Base-by-base conservation (phyloP, 208 protist species). In the Leishmania aethiopica region DNA sequence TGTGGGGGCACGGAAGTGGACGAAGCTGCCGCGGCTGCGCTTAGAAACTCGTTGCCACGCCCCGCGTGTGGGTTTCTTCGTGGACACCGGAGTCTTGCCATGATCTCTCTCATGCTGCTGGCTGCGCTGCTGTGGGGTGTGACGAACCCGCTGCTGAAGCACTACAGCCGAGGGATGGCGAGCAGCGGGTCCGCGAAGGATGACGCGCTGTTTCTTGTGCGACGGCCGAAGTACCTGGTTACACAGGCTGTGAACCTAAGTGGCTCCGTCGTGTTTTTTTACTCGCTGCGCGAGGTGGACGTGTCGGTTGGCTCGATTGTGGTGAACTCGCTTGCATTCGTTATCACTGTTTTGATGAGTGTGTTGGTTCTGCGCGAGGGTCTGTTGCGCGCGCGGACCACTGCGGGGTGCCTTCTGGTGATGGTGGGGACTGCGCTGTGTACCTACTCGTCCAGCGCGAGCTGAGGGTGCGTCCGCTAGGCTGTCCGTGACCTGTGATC, bases 81-180 rank as follows among this genome's bases (percentile, higher is more conserved):
- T 32, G 45, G 19, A 37, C 40, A 49, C 17, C 55, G 5, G 40
- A 45, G n/a, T 1, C 22, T 5, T n/a, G 45, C 1, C 25, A 97
- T 96, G 92, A 76, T 94, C 47, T 40, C 88, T 55, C 75, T 97
- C 69, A 76, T 97, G 57, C 67, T 95, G 0, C 37, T 97, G 11
- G 92, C 93, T 62, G 95, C 92, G 3, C 60, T 96, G 22, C 81
- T 97, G 25, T 97, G 95, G 95, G 95, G 95, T 1, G 85, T 90
- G 13, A 97, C 95, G 15, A 96, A 97, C 62, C 95, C 95, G 42
- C 74, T 97, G 42, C 79, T 97, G 40, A 97, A 97, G 72, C 89
- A 78, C 32, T 97, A 90, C 79, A 96, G 91, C 77, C 84, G 80
- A 75, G 94, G 93, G 28, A 92, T 96, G 84, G n/a, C 87, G 22